Percentiles rank a stretch among this genome's conserved stretches.
Evolutionary conservation across 2,329 filamentous ascomycete species (phyloP).

Genomic region (Sclerotiophoma versabilis): DNA sequence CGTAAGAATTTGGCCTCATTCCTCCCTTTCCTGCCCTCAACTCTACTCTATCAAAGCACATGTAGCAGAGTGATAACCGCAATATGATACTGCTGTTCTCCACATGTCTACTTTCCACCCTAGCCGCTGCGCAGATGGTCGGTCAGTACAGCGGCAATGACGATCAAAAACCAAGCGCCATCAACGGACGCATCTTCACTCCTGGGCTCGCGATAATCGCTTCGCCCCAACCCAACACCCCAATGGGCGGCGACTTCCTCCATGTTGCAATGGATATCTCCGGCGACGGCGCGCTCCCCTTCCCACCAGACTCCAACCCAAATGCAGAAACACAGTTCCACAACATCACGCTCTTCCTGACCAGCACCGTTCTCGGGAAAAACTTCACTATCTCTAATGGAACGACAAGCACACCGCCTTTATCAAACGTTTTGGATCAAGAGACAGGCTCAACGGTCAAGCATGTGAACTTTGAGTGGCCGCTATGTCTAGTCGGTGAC

Average conservation of each 20-base stretch:
- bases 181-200: constrained; percentile 72
- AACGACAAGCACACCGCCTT: constrained; percentile 59
- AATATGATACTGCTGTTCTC: constrained; percentile 26
- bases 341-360: constrained; percentile 72
- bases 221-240: constrained; percentile 54
- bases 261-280: constrained; percentile 73
- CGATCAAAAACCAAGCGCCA: constrained; percentile 46
- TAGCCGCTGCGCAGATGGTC: constrained; percentile 38
- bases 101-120: constrained; percentile 27
- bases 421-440: constrained; percentile 69
- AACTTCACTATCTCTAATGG: constrained; percentile 75
- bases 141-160: constrained; percentile 29
- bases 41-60: constrained; percentile 1
- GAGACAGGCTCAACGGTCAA: constrained; percentile 74
- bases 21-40: not conserved
- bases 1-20: constrained; percentile 26
- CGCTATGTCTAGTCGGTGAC: constrained; percentile 70
- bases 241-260: constrained; percentile 55
- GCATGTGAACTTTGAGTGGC: constrained; percentile 76
- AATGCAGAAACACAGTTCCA: constrained; percentile 65
- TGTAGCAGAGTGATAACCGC: not conserved
- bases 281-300: constrained; percentile 68
- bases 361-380: constrained; percentile 66
- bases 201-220: constrained; percentile 72
- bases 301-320: constrained; percentile 61